Percentiles rank a stretch among this genome's conserved stretches.
Conservation (phyloP, 352 stramenopile genomes). For the Phytophthora agathidicida region DNA sequence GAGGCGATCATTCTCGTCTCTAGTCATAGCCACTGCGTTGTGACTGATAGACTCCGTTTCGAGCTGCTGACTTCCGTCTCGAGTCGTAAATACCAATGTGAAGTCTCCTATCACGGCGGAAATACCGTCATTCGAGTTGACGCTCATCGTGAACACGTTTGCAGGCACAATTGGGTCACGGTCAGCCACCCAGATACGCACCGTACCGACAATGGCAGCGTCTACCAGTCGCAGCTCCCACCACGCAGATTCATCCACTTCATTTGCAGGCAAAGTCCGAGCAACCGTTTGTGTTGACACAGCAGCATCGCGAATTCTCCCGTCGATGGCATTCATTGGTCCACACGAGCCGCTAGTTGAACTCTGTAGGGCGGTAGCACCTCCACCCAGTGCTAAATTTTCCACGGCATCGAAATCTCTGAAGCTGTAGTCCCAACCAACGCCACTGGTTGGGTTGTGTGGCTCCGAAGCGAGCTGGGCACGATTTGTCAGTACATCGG, state of each 20-base stretch:
- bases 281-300: conserved; percentile 58
- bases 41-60: conserved; percentile 45
- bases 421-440: conserved; percentile 80
- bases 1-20: conserved; percentile 56
- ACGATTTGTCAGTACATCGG: conserved; percentile 46
- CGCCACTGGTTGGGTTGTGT: conserved; percentile 59
- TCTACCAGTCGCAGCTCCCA: conserved; percentile 73
- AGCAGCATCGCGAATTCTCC: conserved; percentile 41
- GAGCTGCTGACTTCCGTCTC: conserved; percentile 21
- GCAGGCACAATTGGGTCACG: conserved; percentile 30
- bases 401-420: conserved; percentile 40
- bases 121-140: conserved; percentile 44
- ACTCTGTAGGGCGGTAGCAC: conserved; percentile 68
- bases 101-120: conserved; percentile 48
- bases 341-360: conserved; percentile 58
- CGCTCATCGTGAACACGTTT: conserved; percentile 33
- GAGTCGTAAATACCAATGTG: conserved; percentile 42
- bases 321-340: conserved; percentile 75
- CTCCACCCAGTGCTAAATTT: conserved; percentile 64
- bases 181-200: conserved; percentile 60
- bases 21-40: conserved; percentile 61
- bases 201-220: conserved; percentile 50
- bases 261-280: conserved; percentile 38
- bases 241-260: conserved; percentile 51
- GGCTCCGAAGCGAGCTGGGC: conserved; percentile 45